phyloP scores from a whole-genome alignment of 768 basidiomycete genomes.

The Gymnopilus dilepis region DNA sequence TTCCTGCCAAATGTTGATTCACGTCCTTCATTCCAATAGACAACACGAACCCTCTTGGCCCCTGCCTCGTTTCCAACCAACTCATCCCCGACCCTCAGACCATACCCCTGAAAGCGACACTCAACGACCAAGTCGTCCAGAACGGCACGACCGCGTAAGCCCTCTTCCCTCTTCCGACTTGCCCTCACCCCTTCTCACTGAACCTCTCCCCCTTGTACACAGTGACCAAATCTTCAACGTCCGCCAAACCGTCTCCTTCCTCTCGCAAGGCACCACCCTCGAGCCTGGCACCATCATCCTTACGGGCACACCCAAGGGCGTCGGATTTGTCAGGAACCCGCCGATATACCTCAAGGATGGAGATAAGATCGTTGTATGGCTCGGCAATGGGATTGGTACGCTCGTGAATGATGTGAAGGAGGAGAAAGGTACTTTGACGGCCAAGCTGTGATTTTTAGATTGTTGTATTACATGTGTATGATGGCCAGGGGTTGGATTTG shows the following conservation, averaged over 20 bases:
- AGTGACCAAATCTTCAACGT: slow-evolving; percentile 86
- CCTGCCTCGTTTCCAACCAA: slow-evolving; percentile 73
- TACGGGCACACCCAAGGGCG: slow-evolving; percentile 83
- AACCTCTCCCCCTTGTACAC: background rate
- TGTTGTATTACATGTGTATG: no score
- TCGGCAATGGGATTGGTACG: slow-evolving; percentile 78
- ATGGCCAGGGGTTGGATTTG: no score
- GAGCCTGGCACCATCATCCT: slow-evolving; percentile 83
- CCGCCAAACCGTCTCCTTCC: slow-evolving; percentile 75
- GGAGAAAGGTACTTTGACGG: slow-evolving; percentile 46
- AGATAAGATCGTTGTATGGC: slow-evolving; percentile 70
- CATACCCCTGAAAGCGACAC: slow-evolving; percentile 60
- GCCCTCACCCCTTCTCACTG: background rate
- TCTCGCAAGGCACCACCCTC: slow-evolving; percentile 86
- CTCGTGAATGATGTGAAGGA: slow-evolving; percentile 80
- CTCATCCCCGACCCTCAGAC: slow-evolving; percentile 70
- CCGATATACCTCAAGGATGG: slow-evolving; percentile 74
- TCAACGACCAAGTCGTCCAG: slow-evolving; percentile 75
- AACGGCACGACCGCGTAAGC: slow-evolving; percentile 80
- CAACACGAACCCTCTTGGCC: slow-evolving; percentile 78
- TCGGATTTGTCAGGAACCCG: slow-evolving; percentile 79
- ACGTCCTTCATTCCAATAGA: slow-evolving; percentile 39
- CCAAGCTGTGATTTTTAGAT: slow-evolving; percentile 51
- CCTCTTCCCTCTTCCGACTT: background rate
- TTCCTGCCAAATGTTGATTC: background rate